Evolutionary conservation across 768 basidiomycete genomes (phyloP).

Genomic region (Mycena amicta): DNA sequence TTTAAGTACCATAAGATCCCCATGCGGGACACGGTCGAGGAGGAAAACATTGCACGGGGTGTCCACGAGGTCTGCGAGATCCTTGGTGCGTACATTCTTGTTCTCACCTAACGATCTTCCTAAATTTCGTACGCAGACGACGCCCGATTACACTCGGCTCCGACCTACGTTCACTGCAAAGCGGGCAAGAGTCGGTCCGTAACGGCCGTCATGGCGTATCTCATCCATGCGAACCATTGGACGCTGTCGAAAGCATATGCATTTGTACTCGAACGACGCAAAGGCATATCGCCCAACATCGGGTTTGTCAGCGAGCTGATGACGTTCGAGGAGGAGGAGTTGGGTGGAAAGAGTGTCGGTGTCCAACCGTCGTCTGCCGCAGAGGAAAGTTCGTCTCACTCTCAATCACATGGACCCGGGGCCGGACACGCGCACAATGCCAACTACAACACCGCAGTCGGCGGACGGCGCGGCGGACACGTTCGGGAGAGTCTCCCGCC

Average conservation of each 20-base stretch:
- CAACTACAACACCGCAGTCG: conserved; percentile 47
- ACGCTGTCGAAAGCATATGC: conserved; percentile 88
- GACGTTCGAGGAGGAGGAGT: conserved; percentile 91
- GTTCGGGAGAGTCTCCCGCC: conserved; percentile 78
- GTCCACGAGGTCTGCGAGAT: conserved; percentile 85
- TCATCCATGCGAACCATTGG: conserved; percentile 98
- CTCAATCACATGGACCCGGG: conserved; percentile 20
- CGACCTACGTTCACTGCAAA: conserved; percentile 95
- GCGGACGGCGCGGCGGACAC: conserved; percentile 61
- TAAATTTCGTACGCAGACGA: conserved; percentile 60
- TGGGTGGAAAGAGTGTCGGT: conserved; percentile 75
- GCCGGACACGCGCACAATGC: conserved; percentile 29
- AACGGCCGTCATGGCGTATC: conserved; percentile 95
- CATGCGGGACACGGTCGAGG: conserved; percentile 95
- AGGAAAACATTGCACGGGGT: conserved; percentile 81
- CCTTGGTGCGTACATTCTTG: conserved; percentile 61
- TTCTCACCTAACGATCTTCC: neutral
- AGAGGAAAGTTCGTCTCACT: conserved; percentile 22
- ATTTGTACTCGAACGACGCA: conserved; percentile 89
- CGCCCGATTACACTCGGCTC: conserved; percentile 83
- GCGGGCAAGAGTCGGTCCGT: conserved; percentile 95
- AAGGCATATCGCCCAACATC: conserved; percentile 95
- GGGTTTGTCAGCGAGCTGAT: conserved; percentile 97
- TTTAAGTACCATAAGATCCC: conserved; percentile 88
- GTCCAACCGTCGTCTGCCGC: conserved; percentile 49